Evolutionary conservation across 148 eudicot species (phyloP).

Genomic region (Dysphania ambrosioides): DNA sequence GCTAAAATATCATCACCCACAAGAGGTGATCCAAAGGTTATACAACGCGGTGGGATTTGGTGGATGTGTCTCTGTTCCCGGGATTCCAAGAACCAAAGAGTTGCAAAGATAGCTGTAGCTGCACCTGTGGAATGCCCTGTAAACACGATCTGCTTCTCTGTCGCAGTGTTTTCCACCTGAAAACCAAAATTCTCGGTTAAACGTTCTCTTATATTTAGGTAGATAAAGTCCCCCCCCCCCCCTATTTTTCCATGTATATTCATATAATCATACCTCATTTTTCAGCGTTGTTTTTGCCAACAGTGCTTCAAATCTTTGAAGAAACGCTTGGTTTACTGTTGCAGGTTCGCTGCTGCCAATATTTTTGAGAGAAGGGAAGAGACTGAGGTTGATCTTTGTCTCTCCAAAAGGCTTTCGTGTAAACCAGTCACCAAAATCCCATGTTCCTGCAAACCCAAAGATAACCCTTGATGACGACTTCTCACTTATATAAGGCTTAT

Average conservation of each 20-base stretch:
- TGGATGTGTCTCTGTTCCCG: constrained; percentile 24
- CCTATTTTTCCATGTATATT: not conserved
- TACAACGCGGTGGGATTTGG: constrained; percentile 41
- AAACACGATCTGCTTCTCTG: constrained; percentile 57
- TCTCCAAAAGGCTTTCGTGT: constrained; percentile 50
- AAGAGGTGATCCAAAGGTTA: constrained; percentile 94
- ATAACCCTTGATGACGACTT: constrained; percentile 35
- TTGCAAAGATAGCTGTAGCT: constrained; percentile 67
- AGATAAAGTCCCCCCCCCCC: no score
- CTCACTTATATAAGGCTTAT: constrained; percentile 37
- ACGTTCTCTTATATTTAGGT: not conserved
- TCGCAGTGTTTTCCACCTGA: constrained; percentile 68
- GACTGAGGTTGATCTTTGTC: constrained; percentile 33
- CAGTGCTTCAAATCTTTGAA: constrained; percentile 45
- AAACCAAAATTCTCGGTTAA: constrained; percentile 6
- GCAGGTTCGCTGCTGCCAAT: constrained; percentile 59
- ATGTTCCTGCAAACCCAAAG: constrained; percentile 65
- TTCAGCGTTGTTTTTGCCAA: constrained; percentile 34
- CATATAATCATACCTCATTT: constrained; percentile 46
- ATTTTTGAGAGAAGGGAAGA: constrained; percentile 66
- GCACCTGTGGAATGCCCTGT: constrained; percentile 87
- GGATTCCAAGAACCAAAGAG: constrained; percentile 72
- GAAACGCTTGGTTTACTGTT: constrained; percentile 49
- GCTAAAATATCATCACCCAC: constrained; percentile 52
- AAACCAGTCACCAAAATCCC: constrained; percentile 56